phyloP scores from a whole-genome alignment of 2,329 filamentous ascomycete genomes.

The Pseudogymnoascus sp. region DNA sequence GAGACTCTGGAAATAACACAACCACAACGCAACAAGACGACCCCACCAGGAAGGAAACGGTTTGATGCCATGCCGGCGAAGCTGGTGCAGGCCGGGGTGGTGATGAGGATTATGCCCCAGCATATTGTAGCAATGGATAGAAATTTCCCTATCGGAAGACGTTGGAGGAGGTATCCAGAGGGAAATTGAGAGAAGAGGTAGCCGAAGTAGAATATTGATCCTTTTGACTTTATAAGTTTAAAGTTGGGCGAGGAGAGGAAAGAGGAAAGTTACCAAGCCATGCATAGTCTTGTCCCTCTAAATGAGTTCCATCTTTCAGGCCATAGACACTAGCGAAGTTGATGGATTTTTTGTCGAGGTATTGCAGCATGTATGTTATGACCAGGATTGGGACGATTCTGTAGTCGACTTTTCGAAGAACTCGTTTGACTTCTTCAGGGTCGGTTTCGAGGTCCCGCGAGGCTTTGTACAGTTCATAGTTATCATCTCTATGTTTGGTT shows the following conservation, averaged over 20 bases:
- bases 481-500: constrained; percentile 27
- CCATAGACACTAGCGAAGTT: constrained; percentile 44
- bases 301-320: constrained; percentile 37
- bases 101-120: constrained; percentile 60
- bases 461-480: constrained; percentile 30
- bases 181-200: constrained; percentile 68
- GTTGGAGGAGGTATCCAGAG: constrained; percentile 61
- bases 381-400: constrained; percentile 48
- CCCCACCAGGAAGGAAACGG: constrained; percentile 54
- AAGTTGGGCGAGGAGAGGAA: constrained; percentile 31
- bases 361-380: constrained; percentile 49
- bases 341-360: constrained; percentile 51
- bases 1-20: constrained; percentile 45
- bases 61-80: constrained; percentile 57
- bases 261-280: constrained; percentile 33
- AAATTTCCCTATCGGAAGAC: constrained; percentile 53
- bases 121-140: constrained; percentile 54
- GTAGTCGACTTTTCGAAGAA: constrained; percentile 48
- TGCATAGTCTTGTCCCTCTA: constrained; percentile 41
- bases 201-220: constrained; percentile 66
- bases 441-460: constrained; percentile 22
- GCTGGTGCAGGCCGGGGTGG: constrained; percentile 56
- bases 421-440: constrained; percentile 25
- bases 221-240: constrained; percentile 48
- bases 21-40: constrained; percentile 46